Evolutionary conservation across 1,139 yeast species (phyloP).

Genomic region (Arxiozyma heterogenica): DNA sequence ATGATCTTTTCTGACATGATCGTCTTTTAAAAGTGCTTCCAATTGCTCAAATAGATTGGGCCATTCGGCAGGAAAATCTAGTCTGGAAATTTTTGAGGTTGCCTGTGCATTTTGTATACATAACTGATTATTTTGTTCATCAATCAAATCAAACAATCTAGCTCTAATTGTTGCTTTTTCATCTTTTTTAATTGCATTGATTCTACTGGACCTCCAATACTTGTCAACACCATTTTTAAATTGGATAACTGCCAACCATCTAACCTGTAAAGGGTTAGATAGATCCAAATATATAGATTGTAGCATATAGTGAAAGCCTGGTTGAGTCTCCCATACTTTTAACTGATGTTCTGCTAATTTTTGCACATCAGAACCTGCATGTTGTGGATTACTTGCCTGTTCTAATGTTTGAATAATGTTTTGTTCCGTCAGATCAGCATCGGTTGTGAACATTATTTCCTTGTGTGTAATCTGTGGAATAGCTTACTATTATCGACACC

Average conservation of each 20-base stretch:
- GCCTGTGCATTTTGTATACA: slow-evolving; percentile 79
- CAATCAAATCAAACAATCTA: slow-evolving; percentile 49
- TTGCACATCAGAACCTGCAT: slow-evolving; percentile 37
- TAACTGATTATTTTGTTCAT: slow-evolving; percentile 66
- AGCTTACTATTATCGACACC: background rate
- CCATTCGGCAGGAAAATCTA: slow-evolving; percentile 87
- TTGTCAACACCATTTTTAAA: slow-evolving; percentile 81
- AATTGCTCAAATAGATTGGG: slow-evolving; percentile 64
- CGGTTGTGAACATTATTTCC: slow-evolving; percentile 5
- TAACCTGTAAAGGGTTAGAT: slow-evolving; percentile 48
- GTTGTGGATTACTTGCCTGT: slow-evolving; percentile 45
- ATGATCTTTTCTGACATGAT: slow-evolving; percentile 36
- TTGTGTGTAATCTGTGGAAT: background rate
- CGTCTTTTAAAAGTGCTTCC: slow-evolving; percentile 39
- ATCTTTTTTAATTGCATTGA: slow-evolving; percentile 47
- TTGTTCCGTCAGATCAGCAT: slow-evolving; percentile 18
- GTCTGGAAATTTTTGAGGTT: slow-evolving; percentile 63
- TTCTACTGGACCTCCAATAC: slow-evolving; percentile 68
- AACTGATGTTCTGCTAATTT: slow-evolving; percentile 61
- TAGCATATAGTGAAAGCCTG: slow-evolving; percentile 50
- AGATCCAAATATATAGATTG: slow-evolving; percentile 56
- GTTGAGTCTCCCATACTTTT: slow-evolving; percentile 53
- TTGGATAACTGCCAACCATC: slow-evolving; percentile 84
- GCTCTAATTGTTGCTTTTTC: slow-evolving; percentile 59
- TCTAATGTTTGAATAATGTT: slow-evolving; percentile 32